Evolutionary conservation across 768 basidiomycete species (phyloP).

Genomic region (Phlegmacium glaucopus): DNA sequence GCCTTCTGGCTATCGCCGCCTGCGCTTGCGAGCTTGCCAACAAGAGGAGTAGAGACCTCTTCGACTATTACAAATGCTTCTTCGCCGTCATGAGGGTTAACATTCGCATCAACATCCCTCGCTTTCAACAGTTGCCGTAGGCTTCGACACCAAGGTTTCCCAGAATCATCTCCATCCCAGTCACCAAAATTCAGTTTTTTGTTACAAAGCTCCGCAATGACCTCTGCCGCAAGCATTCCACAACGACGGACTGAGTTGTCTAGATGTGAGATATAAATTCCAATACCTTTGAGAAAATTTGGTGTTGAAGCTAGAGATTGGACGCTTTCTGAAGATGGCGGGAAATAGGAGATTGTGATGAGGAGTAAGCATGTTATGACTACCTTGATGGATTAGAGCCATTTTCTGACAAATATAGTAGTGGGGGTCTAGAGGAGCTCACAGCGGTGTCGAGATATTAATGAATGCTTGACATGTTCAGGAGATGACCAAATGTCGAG

Average conservation of each 20-base stretch:
- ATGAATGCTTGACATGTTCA: constrained; percentile 78
- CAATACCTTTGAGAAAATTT: constrained; percentile 64
- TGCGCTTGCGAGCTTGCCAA: constrained; percentile 1
- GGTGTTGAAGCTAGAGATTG: constrained; percentile 49
- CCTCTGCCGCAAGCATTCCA: constrained; percentile 92
- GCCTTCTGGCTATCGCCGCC: constrained; percentile 9
- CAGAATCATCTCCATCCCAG: constrained; percentile 78
- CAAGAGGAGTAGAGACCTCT: constrained; percentile 5
- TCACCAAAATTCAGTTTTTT: constrained; percentile 75
- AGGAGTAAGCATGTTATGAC: constrained; percentile 75
- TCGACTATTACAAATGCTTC: constrained; percentile 4
- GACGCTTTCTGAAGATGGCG: constrained; percentile 43
- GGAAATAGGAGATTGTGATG: constrained; percentile 58
- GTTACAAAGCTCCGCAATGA: constrained; percentile 57
- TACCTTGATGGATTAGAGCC: constrained; percentile 23
- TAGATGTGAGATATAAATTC: constrained; percentile 73
- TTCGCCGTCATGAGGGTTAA: constrained; percentile 9
- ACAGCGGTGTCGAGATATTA: constrained; percentile 76
- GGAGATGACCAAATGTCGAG: constrained; percentile 71
- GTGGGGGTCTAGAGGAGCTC: constrained; percentile 25
- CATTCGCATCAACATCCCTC: constrained; percentile 50
- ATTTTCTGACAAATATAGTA: not conserved
- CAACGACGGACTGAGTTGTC: constrained; percentile 76
- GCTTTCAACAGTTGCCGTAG: constrained; percentile 50
- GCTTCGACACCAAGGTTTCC: constrained; percentile 59